These are phyloP conservation scores for Lactarius deliciosus DNA, from an alignment of 768 basidiomycete genomes.

Conservation along the genomic window DNA sequence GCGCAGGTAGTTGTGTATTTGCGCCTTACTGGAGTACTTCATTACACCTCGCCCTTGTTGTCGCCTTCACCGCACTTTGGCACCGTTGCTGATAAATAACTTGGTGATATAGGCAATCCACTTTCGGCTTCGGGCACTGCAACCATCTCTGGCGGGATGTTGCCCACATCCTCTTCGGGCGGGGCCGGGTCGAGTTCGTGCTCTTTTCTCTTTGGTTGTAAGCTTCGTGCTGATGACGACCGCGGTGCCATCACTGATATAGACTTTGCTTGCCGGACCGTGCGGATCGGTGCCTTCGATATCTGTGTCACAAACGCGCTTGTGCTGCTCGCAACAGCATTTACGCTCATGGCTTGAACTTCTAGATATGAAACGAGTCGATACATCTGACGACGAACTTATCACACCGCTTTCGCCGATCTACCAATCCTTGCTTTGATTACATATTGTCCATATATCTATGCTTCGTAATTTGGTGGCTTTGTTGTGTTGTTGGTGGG, in stretches of 20 bases:
- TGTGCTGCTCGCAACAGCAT: constrained; percentile 8
- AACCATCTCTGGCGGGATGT: too few species aligned
- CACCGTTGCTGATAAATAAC: not conserved
- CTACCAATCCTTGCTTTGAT: not conserved
- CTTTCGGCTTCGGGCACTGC: not conserved
- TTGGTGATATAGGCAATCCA: constrained; percentile 5
- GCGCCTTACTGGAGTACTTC: too few species aligned
- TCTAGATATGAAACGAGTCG: not conserved
- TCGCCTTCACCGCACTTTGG: not conserved
- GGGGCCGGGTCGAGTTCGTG: not conserved
- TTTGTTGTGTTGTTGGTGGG: not conserved
- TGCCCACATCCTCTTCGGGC: not conserved
- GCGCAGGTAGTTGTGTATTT: not conserved
- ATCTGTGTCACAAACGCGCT: not conserved
- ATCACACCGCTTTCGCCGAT: not conserved
- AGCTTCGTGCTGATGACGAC: not conserved
- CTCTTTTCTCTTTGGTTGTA: too few species aligned
- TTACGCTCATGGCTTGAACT: not conserved
- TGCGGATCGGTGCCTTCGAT: not conserved
- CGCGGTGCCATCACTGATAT: not conserved
- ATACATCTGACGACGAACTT: not conserved
- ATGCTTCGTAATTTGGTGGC: not conserved
- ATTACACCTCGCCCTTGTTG: not conserved
- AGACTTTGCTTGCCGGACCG: too few species aligned
- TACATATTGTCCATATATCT: not conserved